Base-by-base conservation (phyloP, 73 alveolate species). In the Halteria grandinella region DNA sequence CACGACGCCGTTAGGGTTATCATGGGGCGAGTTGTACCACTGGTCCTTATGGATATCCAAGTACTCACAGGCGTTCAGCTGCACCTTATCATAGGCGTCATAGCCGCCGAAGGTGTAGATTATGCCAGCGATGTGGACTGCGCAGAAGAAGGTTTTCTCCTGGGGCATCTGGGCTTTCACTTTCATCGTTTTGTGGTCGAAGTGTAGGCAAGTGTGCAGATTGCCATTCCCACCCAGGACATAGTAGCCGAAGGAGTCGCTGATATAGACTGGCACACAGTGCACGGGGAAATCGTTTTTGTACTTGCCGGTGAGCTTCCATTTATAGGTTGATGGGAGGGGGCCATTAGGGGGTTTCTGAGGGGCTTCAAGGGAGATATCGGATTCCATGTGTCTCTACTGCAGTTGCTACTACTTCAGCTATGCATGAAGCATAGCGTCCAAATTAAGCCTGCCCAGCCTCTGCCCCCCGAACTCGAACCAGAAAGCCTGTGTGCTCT, bases 91-190 rank as follows among this genome's bases (percentile, higher is more conserved):
- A 51, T 86, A 63, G 44, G 84, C 83, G 75, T 95, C 99, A 85
- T 92, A 95, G 7, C 99, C 99, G 18, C 99, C 99, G 69, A 95
- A 84, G n/a, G 97, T 89, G 75, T 93, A 91, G 5, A 95, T 89
- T 21, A 83, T 90, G 20, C 93, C 91, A 55, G 79, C 86, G 34
- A 64, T 47, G 57, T 72, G 59, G 25, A 95, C 74, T 32, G 95
- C 89, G 55, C 95, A 83, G 18, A 92, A 90, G 88, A 95, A 95
- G 12, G 94, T 83, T 58, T 95, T 90, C 71, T 90, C 96, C 32
- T 79, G 69, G 31, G 96, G 95, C 95, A 93, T 89, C 21, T 90
- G 69, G 50, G 71, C 82, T 79, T 87, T 92, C 39, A 84, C 75
- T n/a, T 74, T 60, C 24, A 86, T 29, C 34, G 80, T 90, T 75